These are phyloP conservation scores for Tylopilus sp. DNA, from an alignment of 768 basidiomycete species.

Conservation along the genomic window DNA sequence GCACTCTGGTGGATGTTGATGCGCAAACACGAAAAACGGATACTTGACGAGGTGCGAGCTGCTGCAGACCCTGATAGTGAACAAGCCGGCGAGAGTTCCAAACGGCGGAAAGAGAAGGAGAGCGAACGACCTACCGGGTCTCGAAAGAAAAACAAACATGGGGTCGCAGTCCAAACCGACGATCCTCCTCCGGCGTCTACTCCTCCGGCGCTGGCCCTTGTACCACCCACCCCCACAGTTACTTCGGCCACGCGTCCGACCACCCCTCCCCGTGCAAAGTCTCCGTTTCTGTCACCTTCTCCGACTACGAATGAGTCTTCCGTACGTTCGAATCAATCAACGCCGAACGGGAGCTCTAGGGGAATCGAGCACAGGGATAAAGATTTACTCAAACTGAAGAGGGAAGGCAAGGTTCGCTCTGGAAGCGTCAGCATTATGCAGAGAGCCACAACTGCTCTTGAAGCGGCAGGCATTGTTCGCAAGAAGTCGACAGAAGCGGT, in stretches of 20 bases:
- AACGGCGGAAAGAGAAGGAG: slow-evolving; percentile 32
- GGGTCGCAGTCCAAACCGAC: slow-evolving; percentile 44
- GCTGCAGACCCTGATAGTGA: slow-evolving; percentile 17
- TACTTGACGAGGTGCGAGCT: slow-evolving; percentile 35
- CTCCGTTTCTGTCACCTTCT: slow-evolving; percentile 58
- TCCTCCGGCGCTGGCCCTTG: slow-evolving; percentile 62
- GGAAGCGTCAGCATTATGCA: slow-evolving; percentile 97
- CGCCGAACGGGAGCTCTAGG: slow-evolving; percentile 62
- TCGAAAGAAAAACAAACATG: slow-evolving; percentile 23
- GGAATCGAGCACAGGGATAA: slow-evolving; percentile 47
- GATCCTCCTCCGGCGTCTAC: slow-evolving; percentile 35
- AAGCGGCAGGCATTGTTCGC: slow-evolving; percentile 78
- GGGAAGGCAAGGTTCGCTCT: slow-evolving; percentile 61
- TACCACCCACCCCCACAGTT: slow-evolving; percentile 74
- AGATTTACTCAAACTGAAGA: slow-evolving; percentile 46
- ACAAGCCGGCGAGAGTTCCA: slow-evolving; percentile 20
- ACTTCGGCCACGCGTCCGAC: slow-evolving; percentile 36
- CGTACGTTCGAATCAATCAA: slow-evolving; percentile 61
- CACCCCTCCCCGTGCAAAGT: slow-evolving; percentile 50
- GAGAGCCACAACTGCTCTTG: slow-evolving; percentile 86
- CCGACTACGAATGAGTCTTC: slow-evolving; percentile 49
- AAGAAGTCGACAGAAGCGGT: slow-evolving; percentile 81
- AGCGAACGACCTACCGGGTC: slow-evolving; percentile 18
- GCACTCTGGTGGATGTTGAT: slow-evolving; percentile 97
- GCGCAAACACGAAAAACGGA: slow-evolving; percentile 68